Base-by-base conservation (phyloP, 306 rosid genomes). In the Neltuma alba region DNA sequence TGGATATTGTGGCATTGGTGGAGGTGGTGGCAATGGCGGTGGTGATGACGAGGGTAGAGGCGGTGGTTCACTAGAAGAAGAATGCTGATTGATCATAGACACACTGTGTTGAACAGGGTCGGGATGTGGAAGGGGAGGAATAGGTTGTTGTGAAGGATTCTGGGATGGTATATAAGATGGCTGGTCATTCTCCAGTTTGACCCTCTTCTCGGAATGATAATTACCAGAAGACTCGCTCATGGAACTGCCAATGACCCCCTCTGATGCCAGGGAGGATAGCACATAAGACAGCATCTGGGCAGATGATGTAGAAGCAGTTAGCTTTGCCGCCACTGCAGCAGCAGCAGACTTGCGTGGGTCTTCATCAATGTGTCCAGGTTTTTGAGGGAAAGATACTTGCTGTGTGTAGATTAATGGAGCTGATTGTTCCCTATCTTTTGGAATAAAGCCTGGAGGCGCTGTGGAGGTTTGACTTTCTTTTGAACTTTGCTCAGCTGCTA, bases 241-340 rank as follows among this genome's bases (percentile, higher is more conserved):
- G 6, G 88, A 78, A 65, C 87, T 91, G 72, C 96, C 86, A 28
- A 95, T 89, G 72, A 95, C 94, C 14, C 99, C 97, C 87, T 95
- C 99, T 16, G 99, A 95, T 45, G 99, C 98, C 64, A 95, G 80
- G 41, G 99, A 93, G 74, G 99, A 95, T 30, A 95, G 88, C 85
- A 93, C 99, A 80, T 84, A 95, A 25, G 99, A 90, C 69, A 95
- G 93, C 99, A 95, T 91, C 85, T 95, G 90, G 16, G 89, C 98
- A 0, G 99, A 95, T 80, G 98, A 93, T 37, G 98, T 93, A 3
- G 99, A 95, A 23, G 97, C 98, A 2, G 99, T 90, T 62, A 95
- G 89, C 85, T 95, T 93, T 21, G 99, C 99, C 7, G 99, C 99
- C 82, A 95, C 97, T 18, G 98, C 99, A 38, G 99, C 99, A 34